Percentiles rank a stretch among this genome's conserved stretches.
Conservation (phyloP, 805 yeast genomes). For the Starmerella kuoi region DNA sequence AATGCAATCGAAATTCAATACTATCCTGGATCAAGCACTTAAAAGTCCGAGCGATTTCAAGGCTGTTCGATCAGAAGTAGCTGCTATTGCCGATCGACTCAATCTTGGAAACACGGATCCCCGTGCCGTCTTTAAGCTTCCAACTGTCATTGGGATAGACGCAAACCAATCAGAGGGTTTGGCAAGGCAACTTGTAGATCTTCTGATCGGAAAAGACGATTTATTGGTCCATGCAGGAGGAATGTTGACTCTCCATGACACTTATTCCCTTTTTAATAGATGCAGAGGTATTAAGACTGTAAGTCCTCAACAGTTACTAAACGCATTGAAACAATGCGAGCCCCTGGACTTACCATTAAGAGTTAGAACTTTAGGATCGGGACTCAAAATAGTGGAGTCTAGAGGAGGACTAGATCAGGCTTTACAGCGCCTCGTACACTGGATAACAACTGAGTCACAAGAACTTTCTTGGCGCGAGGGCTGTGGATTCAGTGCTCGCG, state of each 20-base stretch:
- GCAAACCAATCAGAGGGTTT: conserved; percentile 41
- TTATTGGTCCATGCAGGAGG: conserved; percentile 44
- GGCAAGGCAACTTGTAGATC: conserved; percentile 70
- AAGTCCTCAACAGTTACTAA: conserved; percentile 53
- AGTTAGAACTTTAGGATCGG: conserved; percentile 33
- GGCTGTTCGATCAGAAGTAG: neutral
- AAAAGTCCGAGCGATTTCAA: neutral
- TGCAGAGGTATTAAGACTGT: conserved; percentile 55
- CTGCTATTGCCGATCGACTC: neutral
- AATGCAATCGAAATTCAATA: neutral
- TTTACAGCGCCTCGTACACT: conserved; percentile 15
- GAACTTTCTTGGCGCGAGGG: conserved; percentile 22
- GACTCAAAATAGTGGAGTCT: conserved; percentile 31
- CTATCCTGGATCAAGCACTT: neutral
- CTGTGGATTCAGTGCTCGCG: conserved; percentile 30
- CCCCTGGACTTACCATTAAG: conserved; percentile 46
- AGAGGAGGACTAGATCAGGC: conserved; percentile 14
- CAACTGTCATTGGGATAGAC: conserved; percentile 28
- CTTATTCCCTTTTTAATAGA: conserved; percentile 52
- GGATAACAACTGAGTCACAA: conserved; percentile 14
- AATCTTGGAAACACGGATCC: neutral
- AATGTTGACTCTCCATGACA: conserved; percentile 46
- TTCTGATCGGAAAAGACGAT: conserved; percentile 35
- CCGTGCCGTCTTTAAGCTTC: neutral
- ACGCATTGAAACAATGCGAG: conserved; percentile 48